Percentiles rank a stretch among this genome's conserved stretches.
Conservation (phyloP, 1,284 basidiomycete species). For the Tilletia horrida region DNA sequence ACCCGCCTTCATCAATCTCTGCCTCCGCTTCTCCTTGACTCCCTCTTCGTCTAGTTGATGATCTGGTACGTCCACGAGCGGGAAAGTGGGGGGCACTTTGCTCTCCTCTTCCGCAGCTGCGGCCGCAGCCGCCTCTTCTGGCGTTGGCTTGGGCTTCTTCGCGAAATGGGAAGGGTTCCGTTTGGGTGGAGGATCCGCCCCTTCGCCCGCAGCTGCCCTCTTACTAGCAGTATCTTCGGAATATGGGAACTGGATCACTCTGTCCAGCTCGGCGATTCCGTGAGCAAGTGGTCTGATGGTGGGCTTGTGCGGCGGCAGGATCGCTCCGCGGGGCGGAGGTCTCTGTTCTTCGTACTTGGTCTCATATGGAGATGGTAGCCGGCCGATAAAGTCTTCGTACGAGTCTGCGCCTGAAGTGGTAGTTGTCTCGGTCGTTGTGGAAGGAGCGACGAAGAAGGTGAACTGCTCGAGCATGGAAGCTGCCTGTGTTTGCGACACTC, state of each 20-base stretch:
- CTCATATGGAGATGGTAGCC: conserved; percentile 56
- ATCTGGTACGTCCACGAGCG: conserved; percentile 84
- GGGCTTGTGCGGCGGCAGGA: conserved; percentile 3
- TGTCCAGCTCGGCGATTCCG: conserved; percentile 12
- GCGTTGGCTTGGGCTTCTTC: conserved; percentile 8
- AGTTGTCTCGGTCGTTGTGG: conserved; percentile 9
- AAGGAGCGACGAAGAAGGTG: conserved; percentile 70
- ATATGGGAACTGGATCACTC: conserved; percentile 60
- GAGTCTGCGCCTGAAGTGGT: background rate
- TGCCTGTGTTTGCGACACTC: conserved; percentile 61
- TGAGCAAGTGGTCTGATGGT: conserved; percentile 7
- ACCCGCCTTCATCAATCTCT: conserved; percentile 87
- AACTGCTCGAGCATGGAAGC: conserved; percentile 84
- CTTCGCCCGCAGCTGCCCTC: background rate
- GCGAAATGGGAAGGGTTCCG: conserved; percentile 16
- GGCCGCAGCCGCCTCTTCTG: conserved; percentile 66
- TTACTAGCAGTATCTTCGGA: conserved; percentile 56
- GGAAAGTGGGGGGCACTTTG: conserved; percentile 70
- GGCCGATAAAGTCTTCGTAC: background rate
- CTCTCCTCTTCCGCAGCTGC: conserved; percentile 66
- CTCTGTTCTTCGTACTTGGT: conserved; percentile 71
- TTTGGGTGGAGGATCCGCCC: background rate
- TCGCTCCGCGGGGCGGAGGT: background rate
- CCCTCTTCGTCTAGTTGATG: conserved; percentile 88
- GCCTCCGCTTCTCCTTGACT: conserved; percentile 89